Conservation (phyloP, 306 rosid genomes). For the Luffa acutangula region DNA sequence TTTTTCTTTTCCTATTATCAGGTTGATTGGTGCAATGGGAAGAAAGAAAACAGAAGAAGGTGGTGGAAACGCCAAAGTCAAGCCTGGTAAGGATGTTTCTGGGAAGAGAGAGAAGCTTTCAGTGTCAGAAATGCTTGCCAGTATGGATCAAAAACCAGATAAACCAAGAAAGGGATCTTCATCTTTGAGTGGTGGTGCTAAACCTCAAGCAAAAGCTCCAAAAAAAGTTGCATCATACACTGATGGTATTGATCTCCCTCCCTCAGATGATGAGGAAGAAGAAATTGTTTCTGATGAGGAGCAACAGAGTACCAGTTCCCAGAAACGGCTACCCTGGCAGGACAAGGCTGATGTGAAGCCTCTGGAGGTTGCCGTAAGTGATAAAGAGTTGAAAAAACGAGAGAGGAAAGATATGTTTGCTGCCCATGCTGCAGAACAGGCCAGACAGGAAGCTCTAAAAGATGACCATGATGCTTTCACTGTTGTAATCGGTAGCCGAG, state of each 20-base stretch:
- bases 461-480: slow-evolving; percentile 75
- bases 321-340: slow-evolving; percentile 18
- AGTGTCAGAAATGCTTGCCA: slow-evolving; percentile 24
- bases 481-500: slow-evolving; percentile 54
- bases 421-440: slow-evolving; percentile 35
- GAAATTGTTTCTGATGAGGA: slow-evolving; percentile 25
- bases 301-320: slow-evolving; percentile 4
- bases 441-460: slow-evolving; percentile 47
- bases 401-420: slow-evolving; percentile 56
- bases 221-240: slow-evolving; percentile 28
- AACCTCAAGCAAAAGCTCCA: slow-evolving; percentile 32
- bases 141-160: slow-evolving; percentile 37
- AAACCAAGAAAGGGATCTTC: slow-evolving; percentile 27
- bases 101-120: slow-evolving; percentile 14
- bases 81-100: slow-evolving; percentile 6
- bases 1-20: background rate
- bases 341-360: slow-evolving; percentile 23
- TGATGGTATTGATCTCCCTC: slow-evolving; percentile 45
- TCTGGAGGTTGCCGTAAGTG: slow-evolving; percentile 28
- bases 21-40: slow-evolving; percentile 11
- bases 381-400: slow-evolving; percentile 37
- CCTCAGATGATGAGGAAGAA: slow-evolving; percentile 55
- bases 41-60: slow-evolving; percentile 15
- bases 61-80: background rate
- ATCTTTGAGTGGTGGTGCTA: slow-evolving; percentile 14